Percentiles rank a stretch among this genome's conserved stretches.
Conservation (phyloP, 1,284 basidiomycete species). For the Trametes polyzona region DNA sequence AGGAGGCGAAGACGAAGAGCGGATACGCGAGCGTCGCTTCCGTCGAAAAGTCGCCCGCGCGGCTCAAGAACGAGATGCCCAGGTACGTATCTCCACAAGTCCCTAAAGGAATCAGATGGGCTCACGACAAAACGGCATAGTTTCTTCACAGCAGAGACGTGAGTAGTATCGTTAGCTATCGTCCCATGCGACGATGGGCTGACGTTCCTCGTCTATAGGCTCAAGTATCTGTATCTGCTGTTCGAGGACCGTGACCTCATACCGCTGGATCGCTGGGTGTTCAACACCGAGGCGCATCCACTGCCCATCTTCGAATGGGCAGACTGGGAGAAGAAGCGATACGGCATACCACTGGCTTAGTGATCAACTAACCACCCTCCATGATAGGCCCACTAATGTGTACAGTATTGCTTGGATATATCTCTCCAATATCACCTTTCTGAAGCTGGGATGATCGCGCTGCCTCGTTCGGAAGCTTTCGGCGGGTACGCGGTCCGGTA, state of each 20-base stretch:
- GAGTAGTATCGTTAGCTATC: conserved; percentile 21
- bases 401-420: not conserved
- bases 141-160: conserved; percentile 76
- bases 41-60: conserved; percentile 46
- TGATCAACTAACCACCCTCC: no score
- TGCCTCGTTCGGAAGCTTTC: not conserved
- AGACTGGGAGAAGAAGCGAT: conserved; percentile 34
- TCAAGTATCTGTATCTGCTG: conserved; percentile 72
- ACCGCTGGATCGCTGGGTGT: conserved; percentile 76
- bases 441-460: no score
- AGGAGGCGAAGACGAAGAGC: conserved; percentile 51
- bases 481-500: conserved; percentile 1
- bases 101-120: not conserved
- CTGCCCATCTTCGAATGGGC: conserved; percentile 77
- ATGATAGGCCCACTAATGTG: not conserved
- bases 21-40: conserved; percentile 63
- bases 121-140: conserved; percentile 36
- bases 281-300: conserved; percentile 87
- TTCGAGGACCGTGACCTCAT: conserved; percentile 61
- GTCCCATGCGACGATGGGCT: not conserved
- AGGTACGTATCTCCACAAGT: conserved; percentile 47
- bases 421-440: not conserved
- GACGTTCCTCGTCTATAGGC: conserved; percentile 36
- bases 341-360: conserved; percentile 6
- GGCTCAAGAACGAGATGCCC: conserved; percentile 62